These are phyloP conservation scores for Parachlorella kessleri DNA, from an alignment of 139 green algal species.

Conservation along the genomic window DNA sequence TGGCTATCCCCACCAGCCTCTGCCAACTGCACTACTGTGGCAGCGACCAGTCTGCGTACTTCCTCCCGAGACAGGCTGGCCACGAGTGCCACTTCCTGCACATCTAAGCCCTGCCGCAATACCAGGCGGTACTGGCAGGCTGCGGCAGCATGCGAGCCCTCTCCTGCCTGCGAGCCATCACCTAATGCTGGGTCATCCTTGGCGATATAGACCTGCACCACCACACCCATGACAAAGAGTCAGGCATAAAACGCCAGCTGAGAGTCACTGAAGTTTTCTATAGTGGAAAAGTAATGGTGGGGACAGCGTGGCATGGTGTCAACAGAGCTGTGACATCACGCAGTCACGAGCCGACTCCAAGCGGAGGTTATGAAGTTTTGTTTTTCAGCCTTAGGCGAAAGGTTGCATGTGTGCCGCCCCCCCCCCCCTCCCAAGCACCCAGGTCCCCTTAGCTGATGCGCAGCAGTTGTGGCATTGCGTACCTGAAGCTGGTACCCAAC, in stretches of 20 bases:
- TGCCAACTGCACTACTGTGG: background rate
- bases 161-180: background rate
- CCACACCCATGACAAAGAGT: background rate
- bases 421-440: background rate
- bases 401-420: no score
- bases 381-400: no score
- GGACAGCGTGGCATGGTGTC: background rate
- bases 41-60: slow-evolving; percentile 11
- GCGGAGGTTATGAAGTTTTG: no score
- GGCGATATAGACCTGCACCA: background rate
- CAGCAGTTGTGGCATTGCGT: no score
- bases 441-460: no score
- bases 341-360: no score
- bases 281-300: no score
- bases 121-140: slow-evolving; percentile 16
- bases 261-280: background rate
- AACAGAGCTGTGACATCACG: no score
- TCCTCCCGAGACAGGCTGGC: slow-evolving; percentile 5
- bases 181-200: background rate
- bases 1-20: background rate
- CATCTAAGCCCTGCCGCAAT: slow-evolving; percentile 23
- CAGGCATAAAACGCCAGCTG: background rate
- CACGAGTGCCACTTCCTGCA: slow-evolving; percentile 29
- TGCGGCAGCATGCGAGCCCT: background rate
- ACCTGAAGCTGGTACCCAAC: no score